These are phyloP conservation scores for Dactylorhiza incarnata DNA, from an alignment of 106 monocot genomes.

Conservation along the genomic window DNA sequence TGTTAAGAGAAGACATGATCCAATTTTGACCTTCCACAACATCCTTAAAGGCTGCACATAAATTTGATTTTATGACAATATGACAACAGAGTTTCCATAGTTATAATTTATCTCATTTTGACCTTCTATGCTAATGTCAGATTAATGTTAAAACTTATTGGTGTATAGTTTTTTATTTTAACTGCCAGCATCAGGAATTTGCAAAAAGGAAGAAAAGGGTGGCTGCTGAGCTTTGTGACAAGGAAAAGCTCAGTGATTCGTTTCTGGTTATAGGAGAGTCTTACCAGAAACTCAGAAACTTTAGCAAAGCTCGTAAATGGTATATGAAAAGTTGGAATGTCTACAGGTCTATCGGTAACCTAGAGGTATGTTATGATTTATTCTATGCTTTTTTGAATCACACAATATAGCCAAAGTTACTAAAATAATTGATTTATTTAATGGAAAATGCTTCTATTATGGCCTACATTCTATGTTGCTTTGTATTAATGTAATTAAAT, in stretches of 20 bases:
- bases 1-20: not conserved
- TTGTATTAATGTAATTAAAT: not conserved
- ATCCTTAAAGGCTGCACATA: not conserved
- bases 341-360: slow-evolving; percentile 68
- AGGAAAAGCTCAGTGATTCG: slow-evolving; percentile 88
- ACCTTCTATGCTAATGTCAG: not conserved
- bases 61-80: not conserved
- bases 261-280: slow-evolving; percentile 80
- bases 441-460: not conserved
- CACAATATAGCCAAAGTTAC: not conserved
- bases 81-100: not conserved
- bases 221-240: slow-evolving; percentile 68
- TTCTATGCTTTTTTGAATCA: slow-evolving; percentile 1
- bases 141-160: slow-evolving; percentile 1
- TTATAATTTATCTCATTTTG: not conserved
- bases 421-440: slow-evolving; percentile 7
- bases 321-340: slow-evolving; percentile 90
- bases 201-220: slow-evolving; percentile 92
- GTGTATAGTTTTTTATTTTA: not conserved
- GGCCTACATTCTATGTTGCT: not conserved
- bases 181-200: slow-evolving; percentile 77
- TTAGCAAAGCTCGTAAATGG: slow-evolving; percentile 89
- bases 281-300: slow-evolving; percentile 85
- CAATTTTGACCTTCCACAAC: not conserved
- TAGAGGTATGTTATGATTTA: slow-evolving; percentile 47